Percentiles rank a stretch among this genome's conserved stretches.
These are phyloP conservation scores for Ustilago loliicola DNA, from an alignment of 1,284 basidiomycete genomes.

Conservation along the genomic window DNA sequence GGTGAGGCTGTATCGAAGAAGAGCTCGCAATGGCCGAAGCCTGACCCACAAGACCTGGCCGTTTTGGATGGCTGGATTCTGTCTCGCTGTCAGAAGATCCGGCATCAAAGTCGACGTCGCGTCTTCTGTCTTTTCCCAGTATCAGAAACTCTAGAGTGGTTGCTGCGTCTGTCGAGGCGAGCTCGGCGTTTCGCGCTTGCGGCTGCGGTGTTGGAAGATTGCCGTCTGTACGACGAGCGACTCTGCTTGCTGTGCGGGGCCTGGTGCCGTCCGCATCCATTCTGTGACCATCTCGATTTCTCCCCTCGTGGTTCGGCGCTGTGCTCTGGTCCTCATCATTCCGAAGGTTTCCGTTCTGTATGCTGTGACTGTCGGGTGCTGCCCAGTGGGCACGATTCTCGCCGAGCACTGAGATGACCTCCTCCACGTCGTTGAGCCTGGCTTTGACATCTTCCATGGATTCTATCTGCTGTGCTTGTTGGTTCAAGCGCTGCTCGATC, in stretches of 20 bases:
- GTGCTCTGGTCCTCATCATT: not conserved
- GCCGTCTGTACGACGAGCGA: not conserved
- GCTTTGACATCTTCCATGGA: conserved; percentile 40
- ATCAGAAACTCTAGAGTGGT: conserved; percentile 50
- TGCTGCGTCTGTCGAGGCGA: conserved; percentile 46
- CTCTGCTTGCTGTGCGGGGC: not conserved
- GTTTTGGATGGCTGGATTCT: conserved; percentile 8
- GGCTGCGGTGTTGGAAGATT: conserved; percentile 12
- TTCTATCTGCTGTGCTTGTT: conserved; percentile 22
- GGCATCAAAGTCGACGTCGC: conserved; percentile 36
- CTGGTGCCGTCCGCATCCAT: not conserved
- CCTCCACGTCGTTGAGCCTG: conserved; percentile 40
- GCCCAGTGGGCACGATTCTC: conserved; percentile 34
- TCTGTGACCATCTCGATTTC: not conserved
- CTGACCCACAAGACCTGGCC: not conserved
- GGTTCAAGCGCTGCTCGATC: conserved; percentile 35
- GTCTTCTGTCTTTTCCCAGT: conserved; percentile 46
- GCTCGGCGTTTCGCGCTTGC: conserved; percentile 37
- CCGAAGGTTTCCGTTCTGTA: not conserved
- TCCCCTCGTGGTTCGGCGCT: not conserved
- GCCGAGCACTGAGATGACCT: conserved; percentile 41
- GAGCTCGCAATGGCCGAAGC: not conserved
- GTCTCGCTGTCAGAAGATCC: conserved; percentile 37
- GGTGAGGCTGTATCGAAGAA: conserved; percentile 4
- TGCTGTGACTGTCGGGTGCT: not conserved